phyloP scores from a whole-genome alignment of 1,284 basidiomycete genomes.

The Lignosus rhinocerotis region DNA sequence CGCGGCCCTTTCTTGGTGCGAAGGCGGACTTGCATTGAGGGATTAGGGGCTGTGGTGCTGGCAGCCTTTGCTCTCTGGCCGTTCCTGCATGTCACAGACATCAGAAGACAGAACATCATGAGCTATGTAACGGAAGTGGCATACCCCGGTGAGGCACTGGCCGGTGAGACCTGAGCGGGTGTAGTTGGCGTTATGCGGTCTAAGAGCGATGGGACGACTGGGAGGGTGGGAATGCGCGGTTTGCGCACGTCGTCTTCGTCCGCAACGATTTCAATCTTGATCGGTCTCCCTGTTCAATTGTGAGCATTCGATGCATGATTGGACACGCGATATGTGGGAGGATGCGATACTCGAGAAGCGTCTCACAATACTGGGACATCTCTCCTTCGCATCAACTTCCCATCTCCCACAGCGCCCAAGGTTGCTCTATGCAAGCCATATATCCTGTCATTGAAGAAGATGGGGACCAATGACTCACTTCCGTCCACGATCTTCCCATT shows the following conservation, averaged over 20 bases:
- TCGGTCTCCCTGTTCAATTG: conserved; percentile 51
- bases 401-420: too few relatives aligned
- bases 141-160: neutral
- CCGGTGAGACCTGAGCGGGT: neutral
- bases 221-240: conserved; percentile 17
- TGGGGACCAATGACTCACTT: conserved; percentile 48
- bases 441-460: neutral
- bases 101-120: neutral
- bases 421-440: too few relatives aligned
- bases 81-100: neutral
- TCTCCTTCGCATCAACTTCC: neutral
- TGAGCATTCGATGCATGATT: neutral
- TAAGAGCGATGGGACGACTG: conserved; percentile 38
- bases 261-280: conserved; percentile 67
- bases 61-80: neutral
- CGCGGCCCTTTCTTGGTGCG: conserved; percentile 65
- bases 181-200: conserved; percentile 32
- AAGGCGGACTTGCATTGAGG: conserved; percentile 31
- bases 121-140: neutral
- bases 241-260: conserved; percentile 39
- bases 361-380: neutral
- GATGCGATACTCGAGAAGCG: neutral
- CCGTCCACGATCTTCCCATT: conserved; percentile 75
- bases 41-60: conserved; percentile 8
- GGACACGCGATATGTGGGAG: neutral